These are phyloP conservation scores for Carex littledalei DNA, from an alignment of 176 grass and related monocot genomes.

Conservation along the genomic window DNA sequence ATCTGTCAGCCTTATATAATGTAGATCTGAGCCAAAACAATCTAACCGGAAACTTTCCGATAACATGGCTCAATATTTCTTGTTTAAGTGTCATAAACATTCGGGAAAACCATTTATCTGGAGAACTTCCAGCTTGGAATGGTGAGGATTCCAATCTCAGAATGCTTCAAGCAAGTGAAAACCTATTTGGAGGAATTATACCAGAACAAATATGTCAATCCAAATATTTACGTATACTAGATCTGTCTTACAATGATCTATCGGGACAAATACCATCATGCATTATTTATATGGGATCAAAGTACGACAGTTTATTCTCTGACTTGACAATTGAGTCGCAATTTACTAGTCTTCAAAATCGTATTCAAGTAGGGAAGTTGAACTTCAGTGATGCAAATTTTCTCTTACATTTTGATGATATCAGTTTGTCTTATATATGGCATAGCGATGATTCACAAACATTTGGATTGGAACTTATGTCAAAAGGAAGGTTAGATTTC, in stretches of 20 bases:
- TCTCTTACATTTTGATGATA: too few relatives aligned
- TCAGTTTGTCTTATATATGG: too few relatives aligned
- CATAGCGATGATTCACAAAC: too few relatives aligned
- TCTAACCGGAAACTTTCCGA: neutral
- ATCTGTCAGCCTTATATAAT: neutral
- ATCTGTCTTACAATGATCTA: neutral
- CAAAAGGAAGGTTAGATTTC: too few relatives aligned
- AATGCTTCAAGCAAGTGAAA: neutral
- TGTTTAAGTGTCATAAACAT: neutral
- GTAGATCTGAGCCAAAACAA: conserved; percentile 12
- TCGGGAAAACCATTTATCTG: neutral
- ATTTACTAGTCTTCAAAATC: too few relatives aligned
- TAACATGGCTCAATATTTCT: neutral
- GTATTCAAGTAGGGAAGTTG: too few relatives aligned
- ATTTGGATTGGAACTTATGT: too few relatives aligned
- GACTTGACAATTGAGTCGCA: too few relatives aligned
- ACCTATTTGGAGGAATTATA: conserved; percentile 13
- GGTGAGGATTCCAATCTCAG: neutral
- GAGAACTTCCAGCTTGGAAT: neutral
- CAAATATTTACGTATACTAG: neutral
- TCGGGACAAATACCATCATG: conserved; percentile 29
- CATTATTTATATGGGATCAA: neutral
- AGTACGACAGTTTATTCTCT: too few relatives aligned
- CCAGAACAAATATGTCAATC: neutral
- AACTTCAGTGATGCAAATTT: too few relatives aligned